Base-by-base conservation (phyloP, 2,329 filamentous ascomycete genomes). In the Lachnellula arida region DNA sequence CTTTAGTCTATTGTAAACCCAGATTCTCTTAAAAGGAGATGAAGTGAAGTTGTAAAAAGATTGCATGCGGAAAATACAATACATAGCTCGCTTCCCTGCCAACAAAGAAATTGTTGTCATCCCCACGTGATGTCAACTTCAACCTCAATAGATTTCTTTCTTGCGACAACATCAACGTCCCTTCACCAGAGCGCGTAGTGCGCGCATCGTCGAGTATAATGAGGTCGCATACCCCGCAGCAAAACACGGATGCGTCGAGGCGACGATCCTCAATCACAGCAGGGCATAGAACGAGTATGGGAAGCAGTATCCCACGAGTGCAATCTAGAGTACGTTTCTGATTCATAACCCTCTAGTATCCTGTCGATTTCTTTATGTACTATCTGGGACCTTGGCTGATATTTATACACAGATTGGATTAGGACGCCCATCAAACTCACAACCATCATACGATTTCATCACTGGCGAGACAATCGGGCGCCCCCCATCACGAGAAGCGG, bases 361-460 rank as follows among this genome's bases (percentile, higher is more conserved):
- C 2, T 9, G 17, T 23, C 17, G 19, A 17, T 11, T 44, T 8
- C 23, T 23, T 23, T 23, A 23, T 23, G 11, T 34, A 32, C 22
- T 28, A 23, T 46, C 11, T 40, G 49, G 22, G 11, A 32, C n/a
- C n/a, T 22, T 46, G 19, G 49, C 52, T 56, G 11, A 57, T 50
- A 34, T 17, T 11, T 46, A 35, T 5, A 3, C 37, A 46, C 53
- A 71, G 69, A 66, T 78, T 57, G 72, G 76, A 6, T 73, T 76
- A 2, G 77, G 79, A 52, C 77, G 79, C 53, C 72, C 78, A 14
- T 76, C 75, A 2, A 76, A 62, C 28, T 64, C 73, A 35, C 82
- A 82, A 58, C 81, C 81, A 0, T 76, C 78, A 5, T 85, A 82
- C 63, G 82, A 87, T 62, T 76, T 86, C 39, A 69, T 87, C 9